A percentile compares a stretch with the other conserved stretches of the same genome.
Conservation (phyloP, 2,329 filamentous ascomycete genomes). For the Fusarium praegraminearum region DNA sequence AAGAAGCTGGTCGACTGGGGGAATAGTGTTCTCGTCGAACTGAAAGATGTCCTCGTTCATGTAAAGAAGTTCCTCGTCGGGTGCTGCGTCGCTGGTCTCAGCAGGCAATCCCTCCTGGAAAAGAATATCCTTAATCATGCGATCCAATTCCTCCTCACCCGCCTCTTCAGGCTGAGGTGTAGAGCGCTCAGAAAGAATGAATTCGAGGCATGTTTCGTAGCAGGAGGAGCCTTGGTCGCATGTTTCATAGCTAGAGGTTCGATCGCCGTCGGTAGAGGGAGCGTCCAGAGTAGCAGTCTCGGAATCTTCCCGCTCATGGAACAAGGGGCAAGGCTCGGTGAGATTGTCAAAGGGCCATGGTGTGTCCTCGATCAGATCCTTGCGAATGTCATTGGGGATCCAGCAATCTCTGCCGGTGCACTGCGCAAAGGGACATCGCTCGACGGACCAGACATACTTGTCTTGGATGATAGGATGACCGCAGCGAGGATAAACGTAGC, state of each 20-base stretch:
- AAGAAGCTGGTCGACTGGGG: not conserved
- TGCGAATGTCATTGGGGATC: slow-evolving; percentile 19
- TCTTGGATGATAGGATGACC: slow-evolving; percentile 32
- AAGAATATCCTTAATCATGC: not conserved
- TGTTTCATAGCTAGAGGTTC: not conserved
- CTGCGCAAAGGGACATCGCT: slow-evolving; percentile 30
- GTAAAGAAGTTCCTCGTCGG: not conserved
- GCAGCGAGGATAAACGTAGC: slow-evolving; percentile 44
- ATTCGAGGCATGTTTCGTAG: not conserved
- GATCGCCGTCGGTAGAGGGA: not conserved
- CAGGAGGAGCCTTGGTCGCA: not conserved
- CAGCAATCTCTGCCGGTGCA: slow-evolving; percentile 37
- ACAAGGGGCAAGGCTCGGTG: slow-evolving; percentile 1
- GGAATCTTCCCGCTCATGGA: not conserved
- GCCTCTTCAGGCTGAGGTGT: not conserved
- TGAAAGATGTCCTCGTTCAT: not conserved
- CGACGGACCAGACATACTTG: slow-evolving; percentile 20
- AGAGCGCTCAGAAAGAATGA: not conserved
- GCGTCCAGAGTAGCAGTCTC: not conserved
- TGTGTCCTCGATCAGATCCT: slow-evolving; percentile 4
- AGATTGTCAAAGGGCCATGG: slow-evolving; percentile 22
- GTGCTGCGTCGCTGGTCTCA: not conserved
- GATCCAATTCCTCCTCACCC: not conserved
- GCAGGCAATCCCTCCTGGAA: not conserved
- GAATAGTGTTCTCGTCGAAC: not conserved